These are phyloP conservation scores for Cercospora sp. DNA, from an alignment of 2,329 filamentous ascomycete species.

Conservation along the genomic window DNA sequence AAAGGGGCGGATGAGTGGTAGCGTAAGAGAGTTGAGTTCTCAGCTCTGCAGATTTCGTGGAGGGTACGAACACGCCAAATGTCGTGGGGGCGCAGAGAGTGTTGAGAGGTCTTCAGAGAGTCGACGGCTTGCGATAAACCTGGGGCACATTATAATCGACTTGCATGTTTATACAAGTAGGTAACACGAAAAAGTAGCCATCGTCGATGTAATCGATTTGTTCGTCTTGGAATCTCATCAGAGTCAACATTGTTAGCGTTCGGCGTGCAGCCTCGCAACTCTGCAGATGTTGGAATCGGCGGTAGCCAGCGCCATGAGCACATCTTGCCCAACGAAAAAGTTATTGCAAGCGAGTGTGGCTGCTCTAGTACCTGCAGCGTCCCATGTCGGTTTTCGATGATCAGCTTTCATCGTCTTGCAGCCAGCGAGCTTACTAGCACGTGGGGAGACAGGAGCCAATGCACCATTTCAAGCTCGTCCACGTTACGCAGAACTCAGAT, in stretches of 20 bases:
- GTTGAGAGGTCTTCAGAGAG: background rate
- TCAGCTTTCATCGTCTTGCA: background rate
- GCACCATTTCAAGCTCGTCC: background rate
- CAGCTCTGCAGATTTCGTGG: background rate
- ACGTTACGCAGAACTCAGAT: background rate
- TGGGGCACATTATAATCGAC: background rate
- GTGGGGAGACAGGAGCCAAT: background rate
- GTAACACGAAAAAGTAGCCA: background rate
- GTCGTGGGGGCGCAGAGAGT: background rate
- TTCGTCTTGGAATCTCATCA: background rate
- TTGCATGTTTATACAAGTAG: background rate
- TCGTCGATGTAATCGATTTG: background rate
- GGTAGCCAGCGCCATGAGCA: background rate
- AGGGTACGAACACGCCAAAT: background rate
- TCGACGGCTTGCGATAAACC: background rate
- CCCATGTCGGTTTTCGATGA: background rate
- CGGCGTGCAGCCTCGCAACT: background rate
- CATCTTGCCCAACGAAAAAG: background rate
- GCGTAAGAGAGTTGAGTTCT: background rate
- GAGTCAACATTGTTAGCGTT: background rate
- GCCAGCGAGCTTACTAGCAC: background rate
- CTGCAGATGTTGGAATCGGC: background rate
- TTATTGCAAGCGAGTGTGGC: background rate
- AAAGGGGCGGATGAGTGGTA: background rate
- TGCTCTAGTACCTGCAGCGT: background rate